Evolutionary conservation across 2,329 filamentous ascomycete genomes (phyloP).

Genomic region (Albifimbria verrucaria): DNA sequence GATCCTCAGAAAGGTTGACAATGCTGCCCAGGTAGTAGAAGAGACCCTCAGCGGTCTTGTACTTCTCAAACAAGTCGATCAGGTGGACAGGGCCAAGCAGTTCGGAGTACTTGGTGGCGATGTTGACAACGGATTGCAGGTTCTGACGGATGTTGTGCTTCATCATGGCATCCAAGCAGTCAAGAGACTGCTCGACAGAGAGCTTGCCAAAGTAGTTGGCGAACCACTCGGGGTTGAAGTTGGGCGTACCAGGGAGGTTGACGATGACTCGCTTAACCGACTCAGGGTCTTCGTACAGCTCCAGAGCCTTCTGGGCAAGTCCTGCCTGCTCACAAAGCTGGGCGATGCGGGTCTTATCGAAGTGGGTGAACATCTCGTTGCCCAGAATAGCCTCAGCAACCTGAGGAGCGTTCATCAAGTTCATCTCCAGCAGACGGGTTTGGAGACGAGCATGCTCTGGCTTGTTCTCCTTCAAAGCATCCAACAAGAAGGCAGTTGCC

Average conservation of each 20-base stretch:
- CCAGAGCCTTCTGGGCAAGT: constrained; percentile 79
- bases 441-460: constrained; percentile 92
- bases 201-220: constrained; percentile 90
- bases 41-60: constrained; percentile 92
- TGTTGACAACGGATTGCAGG: constrained; percentile 87
- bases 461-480: constrained; percentile 91
- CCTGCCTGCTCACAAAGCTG: constrained; percentile 91
- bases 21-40: constrained; percentile 99
- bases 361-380: constrained; percentile 98
- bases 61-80: constrained; percentile 95
- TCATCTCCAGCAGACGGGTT: constrained; percentile 96
- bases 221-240: constrained; percentile 88
- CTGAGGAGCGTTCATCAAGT: constrained; percentile 91
- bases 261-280: constrained; percentile 87
- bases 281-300: constrained; percentile 89
- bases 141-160: constrained; percentile 96
- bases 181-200: constrained; percentile 90
- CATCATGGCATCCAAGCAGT: constrained; percentile 95
- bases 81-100: constrained; percentile 82
- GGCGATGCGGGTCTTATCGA: constrained; percentile 86
- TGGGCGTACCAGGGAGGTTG: constrained; percentile 77
- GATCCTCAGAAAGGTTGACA: constrained; percentile 92
- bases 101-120: constrained; percentile 97
- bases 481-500: constrained; percentile 94
- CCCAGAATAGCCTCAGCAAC: constrained; percentile 96